Conservation (phyloP, 495 filamentous ascomycete genomes). For the Platismatia glauca region DNA sequence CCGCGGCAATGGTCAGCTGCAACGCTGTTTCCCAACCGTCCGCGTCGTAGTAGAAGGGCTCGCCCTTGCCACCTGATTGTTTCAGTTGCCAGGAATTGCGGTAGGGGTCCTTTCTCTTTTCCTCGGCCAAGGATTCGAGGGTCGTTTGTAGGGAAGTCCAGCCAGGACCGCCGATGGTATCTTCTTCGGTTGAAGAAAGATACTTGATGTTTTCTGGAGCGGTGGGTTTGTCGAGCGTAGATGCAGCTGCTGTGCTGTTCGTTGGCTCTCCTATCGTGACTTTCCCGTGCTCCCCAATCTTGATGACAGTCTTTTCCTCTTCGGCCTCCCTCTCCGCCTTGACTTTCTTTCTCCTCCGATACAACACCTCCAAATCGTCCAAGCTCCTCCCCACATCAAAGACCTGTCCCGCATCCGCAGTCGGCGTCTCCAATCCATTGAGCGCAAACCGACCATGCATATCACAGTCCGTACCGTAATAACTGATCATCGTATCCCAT, state of each 20-base stretch:
- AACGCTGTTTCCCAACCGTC: constrained; percentile 46
- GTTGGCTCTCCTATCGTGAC: neutral
- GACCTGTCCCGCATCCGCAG: constrained; percentile 19
- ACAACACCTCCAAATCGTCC: constrained; percentile 21
- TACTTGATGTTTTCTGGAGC: constrained; percentile 13
- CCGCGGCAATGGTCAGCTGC: constrained; percentile 43
- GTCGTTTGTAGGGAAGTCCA: constrained; percentile 26
- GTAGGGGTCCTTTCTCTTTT: constrained; percentile 25
- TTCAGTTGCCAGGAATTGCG: constrained; percentile 52
- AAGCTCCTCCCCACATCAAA: constrained; percentile 20
- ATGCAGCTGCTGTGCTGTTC: constrained; percentile 1
- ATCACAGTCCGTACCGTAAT: constrained; percentile 54
- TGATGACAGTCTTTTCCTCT: constrained; percentile 4
- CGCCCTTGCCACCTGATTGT: constrained; percentile 50
- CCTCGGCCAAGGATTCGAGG: constrained; percentile 36
- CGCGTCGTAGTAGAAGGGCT: constrained; percentile 50
- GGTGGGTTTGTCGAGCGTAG: constrained; percentile 1
- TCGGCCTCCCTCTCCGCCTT: neutral
- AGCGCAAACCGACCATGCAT: constrained; percentile 46
- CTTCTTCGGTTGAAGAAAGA: constrained; percentile 15
- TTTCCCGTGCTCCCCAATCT: constrained; percentile 8
- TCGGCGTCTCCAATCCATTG: constrained; percentile 29
- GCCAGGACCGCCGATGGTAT: constrained; percentile 11
- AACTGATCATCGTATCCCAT: constrained; percentile 53
- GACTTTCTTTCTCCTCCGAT: constrained; percentile 17